These are phyloP conservation scores for Maudiozyma bulderi DNA, from an alignment of 805 yeast species.

Conservation along the genomic window DNA sequence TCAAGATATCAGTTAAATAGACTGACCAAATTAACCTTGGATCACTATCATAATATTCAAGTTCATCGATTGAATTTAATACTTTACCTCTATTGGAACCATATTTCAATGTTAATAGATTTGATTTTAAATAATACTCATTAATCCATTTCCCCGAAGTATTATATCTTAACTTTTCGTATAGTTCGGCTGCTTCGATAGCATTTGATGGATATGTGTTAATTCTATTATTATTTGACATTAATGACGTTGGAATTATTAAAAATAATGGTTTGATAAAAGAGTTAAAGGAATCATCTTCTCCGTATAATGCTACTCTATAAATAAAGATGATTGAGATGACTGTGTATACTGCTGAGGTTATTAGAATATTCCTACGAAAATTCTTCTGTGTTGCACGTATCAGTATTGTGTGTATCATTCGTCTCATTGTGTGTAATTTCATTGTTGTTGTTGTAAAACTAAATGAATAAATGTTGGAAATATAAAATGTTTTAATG, in stretches of 20 bases:
- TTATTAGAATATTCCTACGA: not conserved
- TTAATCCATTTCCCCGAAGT: slow-evolving; percentile 15
- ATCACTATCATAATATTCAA: slow-evolving; percentile 40
- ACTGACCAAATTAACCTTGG: slow-evolving; percentile 50
- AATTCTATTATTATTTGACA: not conserved
- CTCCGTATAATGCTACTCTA: not conserved
- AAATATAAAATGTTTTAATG: not conserved
- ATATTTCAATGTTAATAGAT: slow-evolving; percentile 13
- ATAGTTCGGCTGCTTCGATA: slow-evolving; percentile 5
- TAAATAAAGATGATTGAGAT: not conserved
- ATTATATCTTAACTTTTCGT: slow-evolving; percentile 15
- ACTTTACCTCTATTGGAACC: slow-evolving; percentile 14
- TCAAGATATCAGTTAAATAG: slow-evolving; percentile 34
- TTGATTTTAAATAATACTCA: slow-evolving; percentile 11
- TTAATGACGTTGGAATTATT: not conserved
- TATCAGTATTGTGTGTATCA: not conserved
- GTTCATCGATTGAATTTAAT: slow-evolving; percentile 14
- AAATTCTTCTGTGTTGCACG: not conserved
- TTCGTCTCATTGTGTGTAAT: not conserved
- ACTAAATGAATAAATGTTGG: not conserved
- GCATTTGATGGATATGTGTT: not conserved
- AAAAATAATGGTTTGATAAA: not conserved
- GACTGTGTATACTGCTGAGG: not conserved
- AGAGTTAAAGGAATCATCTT: not conserved
- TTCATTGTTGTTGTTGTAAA: not conserved